Evolutionary conservation across 441 rosid species (phyloP).

Genomic region (Gossypium aridum): DNA sequence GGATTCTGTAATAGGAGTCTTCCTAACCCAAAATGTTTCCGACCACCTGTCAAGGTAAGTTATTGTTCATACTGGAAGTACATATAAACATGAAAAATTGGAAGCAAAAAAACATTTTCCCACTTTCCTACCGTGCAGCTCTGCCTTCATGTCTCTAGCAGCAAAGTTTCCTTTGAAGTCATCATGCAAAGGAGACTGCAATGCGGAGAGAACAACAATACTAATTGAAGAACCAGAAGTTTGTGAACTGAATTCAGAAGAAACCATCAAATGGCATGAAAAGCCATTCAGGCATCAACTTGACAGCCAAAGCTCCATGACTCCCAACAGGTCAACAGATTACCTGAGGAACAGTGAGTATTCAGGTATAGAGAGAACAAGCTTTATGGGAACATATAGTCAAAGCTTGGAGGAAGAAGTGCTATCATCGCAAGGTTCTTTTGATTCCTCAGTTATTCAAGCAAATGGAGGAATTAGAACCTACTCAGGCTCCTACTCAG

Average conservation of each 20-base stretch:
- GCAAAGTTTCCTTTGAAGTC: slow-evolving; percentile 70
- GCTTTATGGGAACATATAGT: slow-evolving; percentile 32
- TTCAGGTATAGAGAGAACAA: slow-evolving; percentile 37
- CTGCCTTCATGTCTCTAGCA: slow-evolving; percentile 91
- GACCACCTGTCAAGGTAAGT: slow-evolving; percentile 97
- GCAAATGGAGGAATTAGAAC: slow-evolving; percentile 42
- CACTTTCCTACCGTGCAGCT: slow-evolving; percentile 47
- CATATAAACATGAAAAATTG: slow-evolving; percentile 6
- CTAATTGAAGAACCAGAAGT: slow-evolving; percentile 65
- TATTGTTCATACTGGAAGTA: slow-evolving; percentile 7
- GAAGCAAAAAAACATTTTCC: slow-evolving; percentile 13
- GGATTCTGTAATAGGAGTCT: slow-evolving; percentile 95
- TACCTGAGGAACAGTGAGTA: slow-evolving; percentile 29
- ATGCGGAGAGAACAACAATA: slow-evolving; percentile 23
- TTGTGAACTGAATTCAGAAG: slow-evolving; percentile 31
- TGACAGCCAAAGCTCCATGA: slow-evolving; percentile 32
- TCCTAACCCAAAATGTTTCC: slow-evolving; percentile 95
- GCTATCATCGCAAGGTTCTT: slow-evolving; percentile 59
- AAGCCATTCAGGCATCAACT: slow-evolving; percentile 23
- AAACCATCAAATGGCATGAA: slow-evolving; percentile 39
- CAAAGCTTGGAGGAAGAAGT: slow-evolving; percentile 63
- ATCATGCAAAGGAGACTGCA: slow-evolving; percentile 23
- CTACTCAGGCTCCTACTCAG: slow-evolving; percentile 49
- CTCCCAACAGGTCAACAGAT: slow-evolving; percentile 28
- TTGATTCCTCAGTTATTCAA: slow-evolving; percentile 40